Base-by-base conservation (phyloP, 2,329 filamentous ascomycete species). In the Aspergillus spinulosporus region DNA sequence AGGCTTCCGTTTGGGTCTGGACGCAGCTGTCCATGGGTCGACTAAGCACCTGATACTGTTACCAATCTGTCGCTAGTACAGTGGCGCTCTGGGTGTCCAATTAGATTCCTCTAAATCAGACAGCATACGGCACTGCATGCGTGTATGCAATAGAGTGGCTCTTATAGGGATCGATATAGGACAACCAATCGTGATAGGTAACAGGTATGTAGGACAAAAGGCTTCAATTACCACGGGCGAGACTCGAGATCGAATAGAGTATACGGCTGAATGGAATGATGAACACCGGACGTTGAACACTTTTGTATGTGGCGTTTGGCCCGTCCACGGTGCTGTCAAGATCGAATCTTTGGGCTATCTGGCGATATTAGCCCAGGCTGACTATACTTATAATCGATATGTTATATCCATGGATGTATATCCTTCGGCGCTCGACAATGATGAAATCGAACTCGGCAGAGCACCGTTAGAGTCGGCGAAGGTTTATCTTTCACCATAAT, bases 1-100 rank as follows among this genome's bases (percentile, higher is more conserved):
- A 44, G 49, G 14, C 37, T 34, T 5, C 49, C 34, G 12, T 42
- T 28, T 45, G 49, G 55, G 51, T 45, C 45, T 31, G 40, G 49
- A 56, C 39, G 39, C 45, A 53, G 39, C 34, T 39, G 44, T 15
- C 55, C 55, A 57, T 40, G 55, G 54, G 45, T 49, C 40, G 42
- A 36, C 45, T 36, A 28, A 40, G 50, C 55, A 53, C 37, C 55
- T 57, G 55, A 57, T 53, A 40, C 55, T 28, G 45, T 57, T 49
- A 45, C 45, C 40, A 45, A 43, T n/a, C 43, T 52, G 48, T 31
- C 7, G 11, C 48, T 34, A 7, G 11, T n/a, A 50, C 44, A 49
- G 55, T 57, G 55, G 55, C 44, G 55, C 44, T 37, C 37, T 43
- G 28, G 15, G 26, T 15, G 21, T 32, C 36, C 36, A 49, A 49